Conservation (phyloP, 306 rosid species). For the Vachellia collinsii region DNA sequence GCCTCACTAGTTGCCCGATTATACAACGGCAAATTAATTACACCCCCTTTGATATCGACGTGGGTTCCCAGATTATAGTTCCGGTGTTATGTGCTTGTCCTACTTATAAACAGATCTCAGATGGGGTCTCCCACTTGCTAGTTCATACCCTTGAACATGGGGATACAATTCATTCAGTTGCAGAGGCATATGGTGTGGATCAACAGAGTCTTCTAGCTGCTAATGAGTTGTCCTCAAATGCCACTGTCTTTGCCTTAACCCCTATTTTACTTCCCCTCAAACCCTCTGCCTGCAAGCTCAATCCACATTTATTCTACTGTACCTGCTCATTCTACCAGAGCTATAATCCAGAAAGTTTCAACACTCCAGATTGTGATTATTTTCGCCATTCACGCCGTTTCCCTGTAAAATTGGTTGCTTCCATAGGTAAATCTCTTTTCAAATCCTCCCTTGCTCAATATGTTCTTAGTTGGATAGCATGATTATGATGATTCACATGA, state of each 20-base stretch:
- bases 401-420: background rate
- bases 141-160: background rate
- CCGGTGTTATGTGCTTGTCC: background rate
- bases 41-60: background rate
- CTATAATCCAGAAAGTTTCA: background rate
- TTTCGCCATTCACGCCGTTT: background rate
- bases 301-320: background rate
- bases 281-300: background rate
- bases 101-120: background rate
- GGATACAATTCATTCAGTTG: background rate
- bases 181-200: background rate
- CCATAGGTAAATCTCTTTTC: background rate
- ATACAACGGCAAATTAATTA: background rate
- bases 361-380: background rate
- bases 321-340: background rate
- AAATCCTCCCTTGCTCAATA: background rate
- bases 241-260: background rate
- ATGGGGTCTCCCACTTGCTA: background rate
- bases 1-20: background rate
- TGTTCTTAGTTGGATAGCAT: background rate
- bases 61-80: background rate
- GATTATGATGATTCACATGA: background rate
- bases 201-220: background rate
- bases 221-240: background rate
- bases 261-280: background rate